These are phyloP conservation scores for Ophiostoma sp. DNA, from an alignment of 2,329 filamentous ascomycete genomes.

Conservation along the genomic window DNA sequence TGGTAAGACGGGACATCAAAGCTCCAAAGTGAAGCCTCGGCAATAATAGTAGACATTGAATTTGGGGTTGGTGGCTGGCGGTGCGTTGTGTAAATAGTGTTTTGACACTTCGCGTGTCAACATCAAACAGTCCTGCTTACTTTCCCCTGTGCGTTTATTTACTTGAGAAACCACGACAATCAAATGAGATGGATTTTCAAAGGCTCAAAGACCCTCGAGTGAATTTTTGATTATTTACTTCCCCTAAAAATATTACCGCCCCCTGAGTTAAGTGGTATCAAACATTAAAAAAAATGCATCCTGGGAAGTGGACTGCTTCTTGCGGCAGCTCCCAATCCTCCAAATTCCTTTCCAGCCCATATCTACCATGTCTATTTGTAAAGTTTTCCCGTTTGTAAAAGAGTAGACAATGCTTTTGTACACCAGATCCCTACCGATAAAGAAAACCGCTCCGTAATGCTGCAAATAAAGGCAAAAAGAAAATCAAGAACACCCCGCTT, in stretches of 20 bases:
- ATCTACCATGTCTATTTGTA: not conserved
- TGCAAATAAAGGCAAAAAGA: not conserved
- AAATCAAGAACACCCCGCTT: not conserved
- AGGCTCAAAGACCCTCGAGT: no score
- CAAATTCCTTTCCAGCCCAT: not conserved
- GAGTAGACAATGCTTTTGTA: slow-evolving; percentile 7
- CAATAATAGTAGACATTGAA: not conserved
- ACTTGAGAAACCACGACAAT: no score
- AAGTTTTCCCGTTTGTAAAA: not conserved
- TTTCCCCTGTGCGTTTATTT: not conserved
- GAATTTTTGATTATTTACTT: not conserved
- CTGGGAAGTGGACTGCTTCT: not conserved
- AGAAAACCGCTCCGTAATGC: slow-evolving; percentile 3
- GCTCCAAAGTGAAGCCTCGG: not conserved
- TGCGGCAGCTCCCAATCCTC: not conserved
- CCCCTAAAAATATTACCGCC: not conserved
- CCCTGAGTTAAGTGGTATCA: not conserved
- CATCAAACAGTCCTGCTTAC: not conserved
- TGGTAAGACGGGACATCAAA: not conserved
- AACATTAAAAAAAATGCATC: not conserved
- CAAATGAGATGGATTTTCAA: no score
- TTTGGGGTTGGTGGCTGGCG: not conserved
- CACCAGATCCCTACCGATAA: not conserved
- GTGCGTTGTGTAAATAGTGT: not conserved
- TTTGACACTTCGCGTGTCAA: not conserved